A percentile compares a stretch with the other conserved stretches of the same genome.
phyloP scores from a whole-genome alignment of 2,329 filamentous ascomycete genomes.

The Penicillium occitanis region DNA sequence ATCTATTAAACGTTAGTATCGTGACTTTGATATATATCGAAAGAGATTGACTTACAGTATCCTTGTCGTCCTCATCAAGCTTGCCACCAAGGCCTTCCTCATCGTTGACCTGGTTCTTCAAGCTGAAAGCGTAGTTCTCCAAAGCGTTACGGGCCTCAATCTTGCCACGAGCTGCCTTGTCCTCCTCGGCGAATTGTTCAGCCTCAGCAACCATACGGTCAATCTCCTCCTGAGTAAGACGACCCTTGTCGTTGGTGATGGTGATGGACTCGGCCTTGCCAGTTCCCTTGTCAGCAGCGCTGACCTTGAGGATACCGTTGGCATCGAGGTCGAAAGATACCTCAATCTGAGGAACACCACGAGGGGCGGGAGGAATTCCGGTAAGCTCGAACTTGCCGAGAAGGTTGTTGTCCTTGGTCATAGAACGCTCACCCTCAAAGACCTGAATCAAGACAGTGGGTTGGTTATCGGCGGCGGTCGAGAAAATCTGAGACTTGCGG shows the following conservation, averaged over 20 bases:
- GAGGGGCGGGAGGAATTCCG: slow-evolving; percentile 89
- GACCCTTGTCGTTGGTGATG: slow-evolving; percentile 99
- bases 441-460: slow-evolving; percentile 94
- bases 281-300: slow-evolving; percentile 94
- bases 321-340: slow-evolving; percentile 97
- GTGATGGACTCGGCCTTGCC: slow-evolving; percentile 97
- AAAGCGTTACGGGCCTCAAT: slow-evolving; percentile 95
- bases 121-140: slow-evolving; percentile 98
- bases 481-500: slow-evolving; percentile 97
- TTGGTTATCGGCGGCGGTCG: slow-evolving; percentile 94
- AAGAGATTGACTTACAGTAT: slow-evolving; percentile 64
- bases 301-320: slow-evolving; percentile 97
- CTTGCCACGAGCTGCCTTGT: slow-evolving; percentile 96
- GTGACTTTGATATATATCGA: not conserved
- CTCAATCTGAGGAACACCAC: slow-evolving; percentile 97
- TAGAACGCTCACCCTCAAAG: slow-evolving; percentile 86
- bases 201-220: slow-evolving; percentile 99
- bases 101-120: slow-evolving; percentile 99
- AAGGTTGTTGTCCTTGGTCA: slow-evolving; percentile 96
- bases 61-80: slow-evolving; percentile 98
- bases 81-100: slow-evolving; percentile 96
- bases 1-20: slow-evolving; percentile 54
- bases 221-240: slow-evolving; percentile 93
- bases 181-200: slow-evolving; percentile 98
- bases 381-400: slow-evolving; percentile 99